Conservation (phyloP, 2,329 filamentous ascomycete species). For the Aspergillus flavus region DNA sequence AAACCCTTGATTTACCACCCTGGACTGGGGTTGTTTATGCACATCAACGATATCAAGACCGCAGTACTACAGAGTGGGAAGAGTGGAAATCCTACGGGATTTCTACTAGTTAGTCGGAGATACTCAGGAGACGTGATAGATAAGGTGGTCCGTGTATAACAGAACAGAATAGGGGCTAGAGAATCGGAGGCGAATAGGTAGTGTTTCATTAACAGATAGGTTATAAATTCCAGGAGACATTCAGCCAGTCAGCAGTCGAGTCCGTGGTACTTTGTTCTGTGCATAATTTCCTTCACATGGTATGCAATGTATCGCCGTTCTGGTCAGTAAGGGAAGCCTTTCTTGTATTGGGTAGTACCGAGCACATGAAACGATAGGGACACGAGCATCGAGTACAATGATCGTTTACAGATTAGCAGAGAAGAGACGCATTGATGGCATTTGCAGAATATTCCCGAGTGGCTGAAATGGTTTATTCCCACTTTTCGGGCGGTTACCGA, state of each 20-base stretch:
- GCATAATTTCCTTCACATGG: neutral
- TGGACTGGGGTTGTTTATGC: neutral
- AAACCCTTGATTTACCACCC: neutral
- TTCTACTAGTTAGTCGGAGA: neutral
- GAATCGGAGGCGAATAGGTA: neutral
- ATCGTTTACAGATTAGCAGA: neutral
- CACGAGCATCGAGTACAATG: neutral
- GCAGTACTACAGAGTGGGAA: neutral
- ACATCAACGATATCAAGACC: neutral
- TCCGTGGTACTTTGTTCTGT: neutral
- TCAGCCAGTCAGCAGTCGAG: neutral
- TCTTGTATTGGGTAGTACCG: neutral
- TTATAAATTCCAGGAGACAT: neutral
- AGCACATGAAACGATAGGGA: neutral
- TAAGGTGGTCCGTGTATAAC: no score
- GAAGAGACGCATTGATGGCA: neutral
- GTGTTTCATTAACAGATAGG: neutral
- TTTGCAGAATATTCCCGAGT: neutral
- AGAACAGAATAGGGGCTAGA: neutral
- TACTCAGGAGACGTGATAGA: neutral
- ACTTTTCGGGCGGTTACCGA: neutral
- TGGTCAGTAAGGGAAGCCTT: neutral
- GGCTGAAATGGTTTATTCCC: neutral
- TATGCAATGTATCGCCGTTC: neutral
- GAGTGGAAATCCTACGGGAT: neutral